These are phyloP conservation scores for Plantago coronopus DNA, from an alignment of 305 asterid species.

Conservation along the genomic window DNA sequence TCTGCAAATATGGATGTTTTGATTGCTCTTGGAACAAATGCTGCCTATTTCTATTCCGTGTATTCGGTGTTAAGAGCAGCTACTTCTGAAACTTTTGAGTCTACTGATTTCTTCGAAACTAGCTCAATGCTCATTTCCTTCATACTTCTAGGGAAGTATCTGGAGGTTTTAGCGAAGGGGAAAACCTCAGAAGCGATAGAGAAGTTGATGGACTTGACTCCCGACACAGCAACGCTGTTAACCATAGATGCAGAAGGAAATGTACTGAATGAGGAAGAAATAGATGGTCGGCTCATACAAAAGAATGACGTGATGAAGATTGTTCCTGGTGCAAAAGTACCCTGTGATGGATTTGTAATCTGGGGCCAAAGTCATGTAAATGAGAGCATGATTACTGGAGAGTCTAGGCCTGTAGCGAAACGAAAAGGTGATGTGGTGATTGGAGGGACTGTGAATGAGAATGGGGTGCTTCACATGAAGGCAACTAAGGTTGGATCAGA, in stretches of 20 bases:
- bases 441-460: slow-evolving; percentile 74
- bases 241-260: slow-evolving; percentile 47
- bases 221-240: slow-evolving; percentile 40
- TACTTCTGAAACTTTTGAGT: slow-evolving; percentile 39
- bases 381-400: slow-evolving; percentile 89
- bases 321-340: slow-evolving; percentile 74
- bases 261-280: slow-evolving; percentile 67
- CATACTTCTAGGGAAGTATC: slow-evolving; percentile 55
- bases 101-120: slow-evolving; percentile 54
- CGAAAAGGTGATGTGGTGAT: slow-evolving; percentile 61
- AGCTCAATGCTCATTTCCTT: slow-evolving; percentile 57
- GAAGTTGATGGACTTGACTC: slow-evolving; percentile 55
- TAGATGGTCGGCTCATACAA: slow-evolving; percentile 64
- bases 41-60: slow-evolving; percentile 55
- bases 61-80: slow-evolving; percentile 53
- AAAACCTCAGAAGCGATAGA: slow-evolving; percentile 59
- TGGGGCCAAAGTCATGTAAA: slow-evolving; percentile 81
- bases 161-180: slow-evolving; percentile 55
- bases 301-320: slow-evolving; percentile 62
- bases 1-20: slow-evolving; percentile 58
- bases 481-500: slow-evolving; percentile 77
- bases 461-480: slow-evolving; percentile 58
- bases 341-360: slow-evolving; percentile 68
- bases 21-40: slow-evolving; percentile 53
- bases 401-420: slow-evolving; percentile 68